These are phyloP conservation scores for Metschnikowia similis DNA, from an alignment of 805 yeast genomes.

Conservation along the genomic window DNA sequence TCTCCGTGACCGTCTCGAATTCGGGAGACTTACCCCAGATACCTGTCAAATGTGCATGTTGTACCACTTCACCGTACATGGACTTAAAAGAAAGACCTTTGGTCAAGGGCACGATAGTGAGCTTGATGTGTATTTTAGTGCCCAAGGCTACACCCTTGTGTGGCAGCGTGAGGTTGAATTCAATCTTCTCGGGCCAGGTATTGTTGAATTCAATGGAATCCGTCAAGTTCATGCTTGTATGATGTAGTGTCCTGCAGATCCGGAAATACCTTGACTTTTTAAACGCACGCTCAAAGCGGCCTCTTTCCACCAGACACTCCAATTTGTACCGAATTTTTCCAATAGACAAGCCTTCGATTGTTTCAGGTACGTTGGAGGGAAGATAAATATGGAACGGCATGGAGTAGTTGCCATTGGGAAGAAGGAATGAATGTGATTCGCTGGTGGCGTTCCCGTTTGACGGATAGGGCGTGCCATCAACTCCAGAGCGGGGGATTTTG, in stretches of 20 bases:
- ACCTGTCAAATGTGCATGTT: constrained; percentile 31
- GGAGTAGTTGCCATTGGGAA: constrained; percentile 51
- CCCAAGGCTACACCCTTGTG: constrained; percentile 47
- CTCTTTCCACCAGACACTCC: constrained; percentile 39
- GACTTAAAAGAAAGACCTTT: constrained; percentile 42
- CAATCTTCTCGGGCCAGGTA: constrained; percentile 51
- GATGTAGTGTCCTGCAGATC: constrained; percentile 41
- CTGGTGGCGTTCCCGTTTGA: constrained; percentile 1
- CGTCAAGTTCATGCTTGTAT: constrained; percentile 32
- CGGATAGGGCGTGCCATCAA: constrained; percentile 40
- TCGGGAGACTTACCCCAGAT: constrained; percentile 40
- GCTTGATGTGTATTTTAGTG: constrained; percentile 36
- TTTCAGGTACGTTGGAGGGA: constrained; percentile 47
- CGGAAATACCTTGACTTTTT: constrained; percentile 37
- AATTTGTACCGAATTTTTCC: constrained; percentile 43
- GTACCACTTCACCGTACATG: constrained; percentile 30
- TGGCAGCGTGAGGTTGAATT: constrained; percentile 43
- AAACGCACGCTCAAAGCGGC: constrained; percentile 38
- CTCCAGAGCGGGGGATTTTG: constrained; percentile 31
- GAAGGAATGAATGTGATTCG: constrained; percentile 30
- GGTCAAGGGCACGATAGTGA: constrained; percentile 43
- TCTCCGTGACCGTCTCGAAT: constrained; percentile 30
- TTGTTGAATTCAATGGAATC: constrained; percentile 46
- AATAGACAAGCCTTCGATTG: constrained; percentile 46
- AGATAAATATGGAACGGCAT: constrained; percentile 43